These are phyloP conservation scores for Acer saccharum DNA, from an alignment of 345 rosid genomes.

Conservation along the genomic window DNA sequence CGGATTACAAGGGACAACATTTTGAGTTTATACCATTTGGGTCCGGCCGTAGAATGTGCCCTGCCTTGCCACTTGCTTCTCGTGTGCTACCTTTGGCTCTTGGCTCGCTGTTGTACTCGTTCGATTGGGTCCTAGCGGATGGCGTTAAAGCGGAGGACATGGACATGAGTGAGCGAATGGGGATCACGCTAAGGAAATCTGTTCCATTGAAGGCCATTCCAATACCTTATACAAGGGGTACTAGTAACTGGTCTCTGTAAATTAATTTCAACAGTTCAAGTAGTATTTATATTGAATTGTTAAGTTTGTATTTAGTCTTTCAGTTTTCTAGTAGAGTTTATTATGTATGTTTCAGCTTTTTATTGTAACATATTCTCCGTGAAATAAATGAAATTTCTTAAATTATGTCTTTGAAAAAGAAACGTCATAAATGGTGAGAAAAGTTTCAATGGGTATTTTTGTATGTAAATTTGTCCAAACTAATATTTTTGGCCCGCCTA, in stretches of 20 bases:
- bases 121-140: constrained; percentile 60
- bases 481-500: too few species aligned
- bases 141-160: constrained; percentile 47
- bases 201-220: constrained; percentile 66
- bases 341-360: neutral
- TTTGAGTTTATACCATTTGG: constrained; percentile 80
- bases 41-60: constrained; percentile 87
- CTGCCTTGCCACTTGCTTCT: constrained; percentile 68
- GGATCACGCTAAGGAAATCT: constrained; percentile 62
- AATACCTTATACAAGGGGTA: constrained; percentile 28
- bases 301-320: neutral
- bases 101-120: constrained; percentile 59
- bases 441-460: neutral
- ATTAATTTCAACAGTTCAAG: too few species aligned
- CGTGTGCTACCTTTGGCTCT: constrained; percentile 63
- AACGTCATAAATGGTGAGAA: neutral
- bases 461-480: neutral
- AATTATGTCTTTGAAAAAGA: too few species aligned
- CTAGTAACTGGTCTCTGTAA: neutral
- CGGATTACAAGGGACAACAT: constrained; percentile 67
- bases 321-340: neutral
- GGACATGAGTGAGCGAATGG: constrained; percentile 73
- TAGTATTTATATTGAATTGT: neutral
- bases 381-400: too few species aligned
- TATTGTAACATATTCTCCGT: neutral